phyloP scores from a whole-genome alignment of 768 basidiomycete species.

The Lactarius indigo region DNA sequence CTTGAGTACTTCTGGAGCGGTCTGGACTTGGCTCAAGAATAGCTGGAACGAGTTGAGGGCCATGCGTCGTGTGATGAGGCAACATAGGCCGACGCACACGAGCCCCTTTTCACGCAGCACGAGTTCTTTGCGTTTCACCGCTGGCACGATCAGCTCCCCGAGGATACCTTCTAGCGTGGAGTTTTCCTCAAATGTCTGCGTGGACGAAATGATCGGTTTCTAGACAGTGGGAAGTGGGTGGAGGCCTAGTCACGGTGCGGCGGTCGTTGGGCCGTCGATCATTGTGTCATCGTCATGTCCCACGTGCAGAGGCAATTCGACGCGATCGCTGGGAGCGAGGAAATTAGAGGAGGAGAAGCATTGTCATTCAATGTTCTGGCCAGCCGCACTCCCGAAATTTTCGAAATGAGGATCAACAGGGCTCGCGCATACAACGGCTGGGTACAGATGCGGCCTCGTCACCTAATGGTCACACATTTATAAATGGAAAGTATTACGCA shows the following conservation, averaged over 20 bases:
- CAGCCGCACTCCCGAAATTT: too few species aligned
- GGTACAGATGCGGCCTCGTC: too few species aligned
- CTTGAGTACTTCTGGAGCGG: slow-evolving; percentile 61
- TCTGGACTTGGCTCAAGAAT: slow-evolving; percentile 72
- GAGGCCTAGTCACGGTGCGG: slow-evolving; percentile 38
- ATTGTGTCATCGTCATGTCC: slow-evolving; percentile 38
- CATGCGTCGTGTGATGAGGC: slow-evolving; percentile 79
- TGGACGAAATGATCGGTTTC: neutral
- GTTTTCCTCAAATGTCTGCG: slow-evolving; percentile 59
- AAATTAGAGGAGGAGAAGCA: too few species aligned
- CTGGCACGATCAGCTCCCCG: slow-evolving; percentile 88
- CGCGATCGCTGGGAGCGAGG: too few species aligned
- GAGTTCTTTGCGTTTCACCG: slow-evolving; percentile 84
- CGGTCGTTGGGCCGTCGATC: slow-evolving; percentile 31
- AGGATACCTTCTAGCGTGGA: slow-evolving; percentile 63
- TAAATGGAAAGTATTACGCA: too few species aligned
- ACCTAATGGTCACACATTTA: too few species aligned
- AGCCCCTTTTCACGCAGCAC: slow-evolving; percentile 82
- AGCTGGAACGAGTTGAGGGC: slow-evolving; percentile 68
- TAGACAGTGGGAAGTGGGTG: slow-evolving; percentile 12
- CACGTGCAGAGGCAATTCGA: too few species aligned
- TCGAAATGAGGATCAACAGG: too few species aligned
- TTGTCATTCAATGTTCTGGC: too few species aligned
- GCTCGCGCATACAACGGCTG: too few species aligned
- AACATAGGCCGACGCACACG: slow-evolving; percentile 76